A percentile compares a stretch with the other conserved stretches of the same genome.
phyloP scores from a whole-genome alignment of 306 rosid species.

The Coriaria nepalensis region DNA sequence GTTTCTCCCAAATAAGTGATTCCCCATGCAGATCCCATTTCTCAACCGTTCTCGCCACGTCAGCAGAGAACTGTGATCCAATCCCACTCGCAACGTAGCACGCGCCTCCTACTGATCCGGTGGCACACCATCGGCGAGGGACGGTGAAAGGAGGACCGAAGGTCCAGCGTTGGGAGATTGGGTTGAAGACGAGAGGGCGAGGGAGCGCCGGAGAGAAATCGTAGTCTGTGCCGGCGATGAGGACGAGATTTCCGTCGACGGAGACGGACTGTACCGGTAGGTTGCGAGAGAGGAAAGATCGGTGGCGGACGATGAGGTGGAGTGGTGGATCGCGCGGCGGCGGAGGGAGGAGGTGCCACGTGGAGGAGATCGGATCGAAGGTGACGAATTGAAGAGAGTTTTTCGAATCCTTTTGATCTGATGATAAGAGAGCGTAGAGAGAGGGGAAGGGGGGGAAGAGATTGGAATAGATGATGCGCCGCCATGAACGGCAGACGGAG shows the following conservation, averaged over 20 bases:
- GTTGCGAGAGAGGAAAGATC: conserved; percentile 66
- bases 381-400: conserved; percentile 21
- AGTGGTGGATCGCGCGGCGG: conserved; percentile 33
- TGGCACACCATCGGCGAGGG: conserved; percentile 80
- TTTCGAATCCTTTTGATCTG: neutral
- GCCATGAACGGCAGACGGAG: conserved; percentile 59
- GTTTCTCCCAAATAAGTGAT: conserved; percentile 63
- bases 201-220: conserved; percentile 51
- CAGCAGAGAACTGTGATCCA: conserved; percentile 46
- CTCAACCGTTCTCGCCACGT: conserved; percentile 38
- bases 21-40: conserved; percentile 29
- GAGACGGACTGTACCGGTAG: conserved; percentile 58
- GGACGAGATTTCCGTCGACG: conserved; percentile 32
- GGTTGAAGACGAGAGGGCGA: conserved; percentile 49
- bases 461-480: conserved; percentile 52
- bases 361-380: conserved; percentile 52
- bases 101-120: conserved; percentile 19
- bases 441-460: conserved; percentile 64
- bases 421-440: conserved; percentile 39
- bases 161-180: conserved; percentile 26
- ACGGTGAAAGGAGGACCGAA: conserved; percentile 33
- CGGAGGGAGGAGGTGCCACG: conserved; percentile 38
- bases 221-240: conserved; percentile 62
- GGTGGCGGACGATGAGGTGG: conserved; percentile 52
- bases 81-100: conserved; percentile 69